Conservation (phyloP, 192 early-diverging fungal species). For the Funneliformis mosseae region DNA sequence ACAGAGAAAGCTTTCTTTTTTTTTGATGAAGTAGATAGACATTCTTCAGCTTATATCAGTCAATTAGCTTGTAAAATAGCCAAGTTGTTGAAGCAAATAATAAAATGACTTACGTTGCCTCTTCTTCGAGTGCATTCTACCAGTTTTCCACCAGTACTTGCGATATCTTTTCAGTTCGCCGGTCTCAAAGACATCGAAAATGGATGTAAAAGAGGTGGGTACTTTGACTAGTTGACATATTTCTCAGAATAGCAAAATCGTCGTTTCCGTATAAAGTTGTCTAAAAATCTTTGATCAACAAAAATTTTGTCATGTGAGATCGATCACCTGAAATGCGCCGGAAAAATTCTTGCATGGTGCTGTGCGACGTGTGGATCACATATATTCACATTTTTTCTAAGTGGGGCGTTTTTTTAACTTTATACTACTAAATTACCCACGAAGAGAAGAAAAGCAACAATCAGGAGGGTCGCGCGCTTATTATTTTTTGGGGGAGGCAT, state of each 20-base stretch:
- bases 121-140: neutral
- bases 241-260: neutral
- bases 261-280: neutral
- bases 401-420: too few relatives aligned
- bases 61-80: neutral
- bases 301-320: too few relatives aligned
- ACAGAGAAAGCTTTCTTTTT: too few relatives aligned
- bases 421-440: too few relatives aligned
- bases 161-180: neutral
- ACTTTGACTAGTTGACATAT: neutral
- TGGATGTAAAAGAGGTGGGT: neutral
- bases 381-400: too few relatives aligned
- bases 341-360: too few relatives aligned
- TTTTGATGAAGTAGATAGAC: neutral
- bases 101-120: slow-evolving; percentile 18
- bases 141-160: slow-evolving; percentile 2
- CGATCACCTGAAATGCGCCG: too few relatives aligned
- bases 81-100: slow-evolving; percentile 4
- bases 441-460: too few relatives aligned
- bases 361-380: too few relatives aligned
- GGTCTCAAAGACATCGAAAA: neutral
- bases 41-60: neutral
- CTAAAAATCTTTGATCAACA: too few relatives aligned
- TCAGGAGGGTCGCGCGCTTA: too few relatives aligned
- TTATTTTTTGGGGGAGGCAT: too few relatives aligned